Base-by-base conservation (phyloP, 208 protist genomes). In the Trypanosoma vivax region DNA sequence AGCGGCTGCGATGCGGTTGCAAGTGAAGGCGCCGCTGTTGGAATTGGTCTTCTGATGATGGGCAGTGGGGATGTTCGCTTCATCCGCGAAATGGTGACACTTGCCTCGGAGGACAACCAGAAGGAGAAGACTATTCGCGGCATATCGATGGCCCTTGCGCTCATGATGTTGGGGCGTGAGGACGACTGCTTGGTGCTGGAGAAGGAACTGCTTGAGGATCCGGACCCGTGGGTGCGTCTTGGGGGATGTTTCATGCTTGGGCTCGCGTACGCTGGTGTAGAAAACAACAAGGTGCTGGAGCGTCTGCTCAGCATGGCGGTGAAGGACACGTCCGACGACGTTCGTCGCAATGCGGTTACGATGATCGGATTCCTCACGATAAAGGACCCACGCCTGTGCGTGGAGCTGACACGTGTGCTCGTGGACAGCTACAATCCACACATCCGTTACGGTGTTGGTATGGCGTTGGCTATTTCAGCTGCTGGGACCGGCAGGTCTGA, bases 121-220 rank as follows among this genome's bases (percentile, higher is more conserved):
- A 99, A 99, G 72, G 98, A 99, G 76, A 99, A 99, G 83, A 98
- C 99, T 42, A 99, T 99, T 55, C 94, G 98, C 27, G 97, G 97
- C 19, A 64, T 97, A 5, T 87, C 88, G 24, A 91, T 99, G 69
- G 97, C 94, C 27, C 66, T 99, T 27, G 93, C 97, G 14, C 65
- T 99, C 7, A 92, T 98, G 45, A 91, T 97, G 72, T 96, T 98
- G 54, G 98, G 97, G 19, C 80, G 89, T 25, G 97, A 99, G 65
- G 92, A 98, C 54, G 83, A 90, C 56, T 95, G 96, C 14, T 87
- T 98, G 39, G 67, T 45, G 1, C 28, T 98, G 2, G 97, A 97
- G n/a, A 87, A 97, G 43, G 79, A 92, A 63, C 71, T 99, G 11
- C 62, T 95, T 6, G 70, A 70, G 7, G 92, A 97, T 68, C 82